Evolutionary conservation across 1,284 basidiomycete species (phyloP), one percentile per base, ranked within the genome.

Genomic region (Rhodotorula sp.): DNA sequence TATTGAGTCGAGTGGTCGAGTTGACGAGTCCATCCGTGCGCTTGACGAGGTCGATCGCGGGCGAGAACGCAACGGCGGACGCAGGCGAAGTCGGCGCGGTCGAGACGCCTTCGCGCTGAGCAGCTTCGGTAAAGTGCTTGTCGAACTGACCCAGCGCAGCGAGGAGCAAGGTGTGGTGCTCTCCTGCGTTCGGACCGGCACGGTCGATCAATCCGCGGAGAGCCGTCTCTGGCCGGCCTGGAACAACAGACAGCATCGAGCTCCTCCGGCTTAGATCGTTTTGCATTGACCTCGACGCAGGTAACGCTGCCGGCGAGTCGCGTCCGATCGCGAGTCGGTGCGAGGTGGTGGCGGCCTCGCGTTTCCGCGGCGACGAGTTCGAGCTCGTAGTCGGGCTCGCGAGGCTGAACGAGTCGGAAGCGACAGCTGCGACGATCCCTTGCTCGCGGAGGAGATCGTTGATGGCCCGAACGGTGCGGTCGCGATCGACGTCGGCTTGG

Each of bases 1-100:
- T 45, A 62, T 80, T 80, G 56, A 80, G 61, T 26, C 69, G 64
- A 5, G 74, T 72, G 0, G 79, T 77, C 19, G 75, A 66, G 2
- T 43, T 23, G 59, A 74, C 70, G n/a, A 77, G 72, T 16, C 67
- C 62, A 10, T 58, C 26, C 60, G 79, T 72, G 23, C 75, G 67
- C 48, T 66, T 56, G 55, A 77, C 62, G 50, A 79, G 67, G 7
- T 76, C 76, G 21, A 49, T 16, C 47, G 70, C 68, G 5, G 66
- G 64, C 23, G 59, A 18, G 15, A 23, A n/a, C 5, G 64, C 48
- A 18, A 21, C 43, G 45, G 59, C 18, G 1, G 52, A 16, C 7
- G 54, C 38, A 43, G 38, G 21, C 14, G 63, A 45, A 14, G n/a
- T 23, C 19, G 59, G 38, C 1, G 23, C 16, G 18, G 62, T 18